Evolutionary conservation across 768 basidiomycete genomes (phyloP), one percentile per base, ranked within the genome.

Genomic region (Russula brevipes): DNA sequence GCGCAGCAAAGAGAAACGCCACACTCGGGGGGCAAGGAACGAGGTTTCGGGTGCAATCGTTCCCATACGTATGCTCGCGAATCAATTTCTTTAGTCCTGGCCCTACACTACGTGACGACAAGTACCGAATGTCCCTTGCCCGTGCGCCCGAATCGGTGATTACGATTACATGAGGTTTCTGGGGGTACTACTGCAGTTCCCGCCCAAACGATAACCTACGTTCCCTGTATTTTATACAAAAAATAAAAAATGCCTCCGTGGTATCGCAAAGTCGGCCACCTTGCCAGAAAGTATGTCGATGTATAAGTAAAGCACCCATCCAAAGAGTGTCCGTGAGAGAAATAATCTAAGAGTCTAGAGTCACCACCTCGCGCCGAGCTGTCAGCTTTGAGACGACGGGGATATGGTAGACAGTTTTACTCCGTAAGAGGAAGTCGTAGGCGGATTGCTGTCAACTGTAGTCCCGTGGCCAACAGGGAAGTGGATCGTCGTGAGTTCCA

Each of bases 401-500:
- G 14, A 10, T 30, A 36, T 19, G 3, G 51, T 4, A 4, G 31
- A 39, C 17, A 1, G 2, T 19, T 55, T 64, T 1, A 47, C 42
- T 49, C 42, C 47, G n/a, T 31, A 59, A 6, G 57, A 59, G 16
- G 24, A 1, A 11, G 36, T 56, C 39, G 57, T n/a, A 14, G 45
- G 47, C 5, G 10, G 49, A 31, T 33, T 30, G 16, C 3, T 44
- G 42, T 45, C 33, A 19, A 41, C 5, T 5, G 54, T 50, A 30
- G 7, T 17, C 7, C 17, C 41, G n/a, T 24, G 24, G 24, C 19
- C 35, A 19, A 7, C 1, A 4, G 63, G 16, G 8, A 64, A 55
- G 19, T 42, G 47, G n/a, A 64, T 8, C 5, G 47, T 56, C 3
- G 63, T 64, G 47, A 64, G 63, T n/a, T 44, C 54, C 12, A 60